A percentile compares a stretch with the other conserved stretches of the same genome.
Conservation (phyloP, 441 rosid genomes). For the Cnidoscolus chayamansa region DNA sequence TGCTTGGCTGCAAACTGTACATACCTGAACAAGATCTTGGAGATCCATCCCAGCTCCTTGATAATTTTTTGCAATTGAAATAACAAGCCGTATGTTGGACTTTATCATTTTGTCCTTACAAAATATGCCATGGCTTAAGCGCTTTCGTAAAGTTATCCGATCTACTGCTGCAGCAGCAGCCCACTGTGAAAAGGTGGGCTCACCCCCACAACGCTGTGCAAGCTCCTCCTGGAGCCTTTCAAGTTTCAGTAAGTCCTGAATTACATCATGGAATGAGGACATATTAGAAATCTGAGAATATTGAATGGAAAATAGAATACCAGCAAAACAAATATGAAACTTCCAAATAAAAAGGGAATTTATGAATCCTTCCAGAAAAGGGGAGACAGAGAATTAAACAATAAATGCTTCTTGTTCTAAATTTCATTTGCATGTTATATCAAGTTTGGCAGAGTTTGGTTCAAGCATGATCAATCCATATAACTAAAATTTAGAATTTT, state of each 20-base stretch:
- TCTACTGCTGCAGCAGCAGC: conserved; percentile 90
- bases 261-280: conserved; percentile 11
- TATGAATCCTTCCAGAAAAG: not conserved
- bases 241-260: conserved; percentile 79
- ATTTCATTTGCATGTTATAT: no score
- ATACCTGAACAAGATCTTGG: conserved; percentile 95
- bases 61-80: conserved; percentile 90
- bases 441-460: no score
- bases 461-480: no score
- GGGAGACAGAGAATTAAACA: not conserved
- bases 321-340: not conserved
- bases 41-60: conserved; percentile 83
- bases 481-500: no score
- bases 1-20: conserved; percentile 16
- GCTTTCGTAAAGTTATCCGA: conserved; percentile 60
- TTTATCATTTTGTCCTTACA: conserved; percentile 96
- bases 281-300: conserved; percentile 19
- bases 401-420: no score
- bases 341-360: not conserved
- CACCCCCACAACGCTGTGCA: conserved; percentile 53
- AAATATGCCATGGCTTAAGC: conserved; percentile 52
- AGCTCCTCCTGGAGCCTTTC: conserved; percentile 78
- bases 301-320: not conserved
- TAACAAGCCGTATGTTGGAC: conserved; percentile 90
- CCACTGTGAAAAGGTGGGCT: conserved; percentile 82